Base-by-base conservation (phyloP, 257 asterid genomes). In the Thymus mandschuricus region DNA sequence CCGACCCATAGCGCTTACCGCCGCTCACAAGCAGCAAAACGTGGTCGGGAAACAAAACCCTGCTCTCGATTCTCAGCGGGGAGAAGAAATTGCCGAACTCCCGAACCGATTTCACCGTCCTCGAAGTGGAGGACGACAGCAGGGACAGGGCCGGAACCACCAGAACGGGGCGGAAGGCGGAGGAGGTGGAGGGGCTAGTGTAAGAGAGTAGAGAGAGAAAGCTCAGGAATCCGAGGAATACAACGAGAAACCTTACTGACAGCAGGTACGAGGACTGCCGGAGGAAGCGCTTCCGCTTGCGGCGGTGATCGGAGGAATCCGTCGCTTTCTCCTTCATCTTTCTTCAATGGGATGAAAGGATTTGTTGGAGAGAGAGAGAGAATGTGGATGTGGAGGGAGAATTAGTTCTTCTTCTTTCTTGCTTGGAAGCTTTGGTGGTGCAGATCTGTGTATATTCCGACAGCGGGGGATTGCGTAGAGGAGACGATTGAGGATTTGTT, bases 31-130 rank as follows among this genome's bases (percentile, higher is more conserved):
- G 35, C 60, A 94, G 40, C 81, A 94, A 77, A 6, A 94, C 75
- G 83, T 89, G 96, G 76, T 94, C 96, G 33, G 97, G 92, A 49
- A 94, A 83, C 75, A 85, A 69, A 77, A 94, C 89, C 78, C 92
- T 68, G 83, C 80, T 85, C 87, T 91, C 92, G 1, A 86, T 75
- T 75, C 59, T 81, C 76, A 84, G 49, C 1, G 80, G 86, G 27
- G 64, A 66, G 4, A 66, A 60, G 1, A 78, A 78, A 28, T 51
- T 34, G 48, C 57, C 73, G 64, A 78, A 79, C 21, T 78, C 81
- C 50, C 76, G 80, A 54, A 81, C 80, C 38, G 92, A 74, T 50
- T 82, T 76, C 44, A 80, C 81, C 8, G 82, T 69, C 54, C 78
- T 78, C 5, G 74, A 78, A 63, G 66, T 72, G 28, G 89, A 75